Conservation (phyloP, 208 protist species). For the Trichomonas tenax region DNA sequence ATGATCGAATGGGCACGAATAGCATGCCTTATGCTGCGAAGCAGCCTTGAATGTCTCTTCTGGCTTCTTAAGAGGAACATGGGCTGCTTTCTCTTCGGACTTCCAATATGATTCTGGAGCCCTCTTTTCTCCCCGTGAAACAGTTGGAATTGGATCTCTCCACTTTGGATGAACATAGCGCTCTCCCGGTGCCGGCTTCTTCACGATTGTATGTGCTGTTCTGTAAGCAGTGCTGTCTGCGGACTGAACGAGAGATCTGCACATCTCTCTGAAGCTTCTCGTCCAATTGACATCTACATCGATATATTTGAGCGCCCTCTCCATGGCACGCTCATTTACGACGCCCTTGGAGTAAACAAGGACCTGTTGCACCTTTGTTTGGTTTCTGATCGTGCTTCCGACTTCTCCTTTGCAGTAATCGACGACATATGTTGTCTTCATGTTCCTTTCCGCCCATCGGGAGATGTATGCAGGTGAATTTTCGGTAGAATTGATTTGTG, state of each 20-base stretch:
- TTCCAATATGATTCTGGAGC: background rate
- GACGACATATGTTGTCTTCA: background rate
- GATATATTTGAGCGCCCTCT: background rate
- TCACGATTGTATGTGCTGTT: background rate
- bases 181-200: background rate
- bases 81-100: background rate
- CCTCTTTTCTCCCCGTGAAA: background rate
- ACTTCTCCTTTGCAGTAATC: background rate
- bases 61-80: background rate
- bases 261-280: background rate
- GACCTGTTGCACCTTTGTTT: background rate
- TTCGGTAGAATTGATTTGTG: constrained; percentile 15
- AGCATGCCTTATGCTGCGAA: background rate
- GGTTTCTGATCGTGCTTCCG: background rate
- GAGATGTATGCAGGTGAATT: background rate
- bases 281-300: background rate
- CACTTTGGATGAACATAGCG: background rate
- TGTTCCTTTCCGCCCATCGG: background rate
- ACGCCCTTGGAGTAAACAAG: background rate
- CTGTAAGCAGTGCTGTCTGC: background rate
- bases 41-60: background rate
- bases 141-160: background rate
- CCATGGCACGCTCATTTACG: background rate
- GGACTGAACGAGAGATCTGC: background rate
- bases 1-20: constrained; percentile 10